A percentile compares a stretch with the other conserved stretches of the same genome.
These are phyloP conservation scores for Triticum dicoccoides DNA, from an alignment of 176 grass and related monocot species.

Conservation along the genomic window DNA sequence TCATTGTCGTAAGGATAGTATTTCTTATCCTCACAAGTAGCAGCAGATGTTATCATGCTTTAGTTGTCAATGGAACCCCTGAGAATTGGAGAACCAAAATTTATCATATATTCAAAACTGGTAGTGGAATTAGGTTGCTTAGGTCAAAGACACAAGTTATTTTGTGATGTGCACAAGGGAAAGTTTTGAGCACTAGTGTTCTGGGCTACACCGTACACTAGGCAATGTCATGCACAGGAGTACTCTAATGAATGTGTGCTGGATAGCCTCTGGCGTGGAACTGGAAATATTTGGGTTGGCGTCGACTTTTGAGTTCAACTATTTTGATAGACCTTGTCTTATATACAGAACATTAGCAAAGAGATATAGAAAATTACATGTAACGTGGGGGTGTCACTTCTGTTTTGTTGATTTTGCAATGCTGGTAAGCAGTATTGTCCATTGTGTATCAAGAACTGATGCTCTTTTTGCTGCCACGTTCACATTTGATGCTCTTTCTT, in stretches of 20 bases:
- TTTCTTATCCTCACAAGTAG: background rate
- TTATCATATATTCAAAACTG: background rate
- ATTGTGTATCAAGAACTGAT: background rate
- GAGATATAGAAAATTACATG: background rate
- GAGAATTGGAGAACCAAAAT: background rate
- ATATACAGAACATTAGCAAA: background rate
- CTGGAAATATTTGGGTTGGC: background rate
- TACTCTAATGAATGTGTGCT: background rate
- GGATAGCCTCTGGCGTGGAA: background rate
- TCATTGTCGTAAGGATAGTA: background rate
- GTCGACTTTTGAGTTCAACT: background rate
- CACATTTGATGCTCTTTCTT: constrained; percentile 3
- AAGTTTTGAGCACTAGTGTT: background rate
- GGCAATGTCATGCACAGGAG: background rate
- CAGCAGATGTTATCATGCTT: background rate
- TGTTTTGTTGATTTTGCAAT: background rate
- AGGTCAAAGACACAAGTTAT: background rate
- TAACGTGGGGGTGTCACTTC: too few species aligned
- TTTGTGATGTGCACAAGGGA: background rate
- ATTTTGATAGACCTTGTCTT: background rate
- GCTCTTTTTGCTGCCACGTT: background rate
- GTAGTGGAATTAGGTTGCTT: constrained; percentile 14
- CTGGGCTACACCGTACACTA: background rate
- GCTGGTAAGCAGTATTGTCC: background rate
- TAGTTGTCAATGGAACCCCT: constrained; percentile 4